Conservation (phyloP, 2,329 filamentous ascomycete species). For the Akanthomyces lecanii region DNA sequence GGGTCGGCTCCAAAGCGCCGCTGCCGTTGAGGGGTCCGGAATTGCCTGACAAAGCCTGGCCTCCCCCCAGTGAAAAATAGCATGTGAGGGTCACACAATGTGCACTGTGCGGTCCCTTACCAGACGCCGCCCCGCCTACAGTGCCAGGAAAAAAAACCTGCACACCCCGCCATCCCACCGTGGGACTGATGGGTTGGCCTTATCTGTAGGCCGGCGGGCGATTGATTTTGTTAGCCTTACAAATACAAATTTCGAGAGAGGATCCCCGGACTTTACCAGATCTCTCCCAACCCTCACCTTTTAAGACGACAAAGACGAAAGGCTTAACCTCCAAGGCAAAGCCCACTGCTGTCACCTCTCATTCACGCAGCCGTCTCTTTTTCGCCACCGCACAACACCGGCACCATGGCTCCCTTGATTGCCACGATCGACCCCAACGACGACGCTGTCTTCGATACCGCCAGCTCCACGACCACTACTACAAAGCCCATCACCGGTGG, state of each 20-base stretch:
- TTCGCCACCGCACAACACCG: not conserved
- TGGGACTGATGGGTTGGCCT: not conserved
- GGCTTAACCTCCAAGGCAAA: not conserved
- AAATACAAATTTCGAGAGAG: slow-evolving; percentile 13
- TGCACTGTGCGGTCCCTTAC: slow-evolving; percentile 12
- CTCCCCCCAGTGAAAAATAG: not conserved
- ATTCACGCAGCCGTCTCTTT: not conserved
- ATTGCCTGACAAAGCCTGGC: not conserved
- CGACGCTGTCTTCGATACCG: slow-evolving; percentile 41
- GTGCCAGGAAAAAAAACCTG: slow-evolving; percentile 11
- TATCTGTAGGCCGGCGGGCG: not conserved
- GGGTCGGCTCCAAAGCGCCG: slow-evolving; percentile 10
- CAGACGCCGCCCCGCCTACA: slow-evolving; percentile 2
- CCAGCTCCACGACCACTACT: not conserved
- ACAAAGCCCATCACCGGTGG: slow-evolving; percentile 25
- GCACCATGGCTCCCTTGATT: slow-evolving; percentile 48
- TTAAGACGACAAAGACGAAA: not conserved
- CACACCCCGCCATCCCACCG: slow-evolving; percentile 14
- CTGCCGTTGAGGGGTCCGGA: slow-evolving; percentile 13
- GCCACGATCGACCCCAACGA: slow-evolving; percentile 52
- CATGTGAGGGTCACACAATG: slow-evolving; percentile 9
- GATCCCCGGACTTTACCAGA: slow-evolving; percentile 6
- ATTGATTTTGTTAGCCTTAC: slow-evolving; percentile 15
- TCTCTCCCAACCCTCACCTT: not conserved
- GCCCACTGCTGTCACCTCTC: not conserved